Percentiles rank a stretch among this genome's conserved stretches.
phyloP scores from a whole-genome alignment of 2,329 filamentous ascomycete species.

The Aspergillus pseudotamarii region DNA sequence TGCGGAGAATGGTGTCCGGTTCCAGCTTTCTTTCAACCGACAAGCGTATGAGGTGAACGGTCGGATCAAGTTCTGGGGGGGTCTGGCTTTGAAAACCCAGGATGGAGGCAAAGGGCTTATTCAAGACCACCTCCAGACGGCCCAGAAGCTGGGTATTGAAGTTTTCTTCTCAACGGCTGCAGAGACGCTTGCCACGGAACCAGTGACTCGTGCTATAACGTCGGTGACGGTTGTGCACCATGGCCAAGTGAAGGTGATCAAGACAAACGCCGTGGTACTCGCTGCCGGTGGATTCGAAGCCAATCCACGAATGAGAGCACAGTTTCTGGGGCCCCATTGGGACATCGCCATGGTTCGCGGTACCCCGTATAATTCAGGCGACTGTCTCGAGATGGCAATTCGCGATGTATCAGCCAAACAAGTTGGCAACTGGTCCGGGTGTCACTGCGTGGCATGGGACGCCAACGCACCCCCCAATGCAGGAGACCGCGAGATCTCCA shows the following conservation, averaged over 20 bases:
- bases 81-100: slow-evolving; percentile 61
- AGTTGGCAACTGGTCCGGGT: slow-evolving; percentile 65
- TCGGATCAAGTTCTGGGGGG: slow-evolving; percentile 68
- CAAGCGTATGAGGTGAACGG: slow-evolving; percentile 68
- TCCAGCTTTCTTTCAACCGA: slow-evolving; percentile 65
- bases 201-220: slow-evolving; percentile 19
- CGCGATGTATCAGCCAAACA: slow-evolving; percentile 54
- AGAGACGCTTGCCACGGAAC: slow-evolving; percentile 28
- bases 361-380: slow-evolving; percentile 67
- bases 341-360: slow-evolving; percentile 65
- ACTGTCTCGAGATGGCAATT: slow-evolving; percentile 58
- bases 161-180: slow-evolving; percentile 53
- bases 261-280: slow-evolving; percentile 29
- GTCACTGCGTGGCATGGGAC: slow-evolving; percentile 68
- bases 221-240: slow-evolving; percentile 25
- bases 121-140: slow-evolving; percentile 51
- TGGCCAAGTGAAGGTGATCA: slow-evolving; percentile 19
- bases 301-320: slow-evolving; percentile 58
- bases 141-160: slow-evolving; percentile 46
- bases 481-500: slow-evolving; percentile 63
- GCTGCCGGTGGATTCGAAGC: slow-evolving; percentile 67
- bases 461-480: slow-evolving; percentile 58
- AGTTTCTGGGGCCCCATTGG: slow-evolving; percentile 63
- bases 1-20: slow-evolving; percentile 56
- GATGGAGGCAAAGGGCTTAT: slow-evolving; percentile 65